These are phyloP conservation scores for Stygiomarasmius scandens DNA, from an alignment of 1,284 basidiomycete species.

Conservation along the genomic window DNA sequence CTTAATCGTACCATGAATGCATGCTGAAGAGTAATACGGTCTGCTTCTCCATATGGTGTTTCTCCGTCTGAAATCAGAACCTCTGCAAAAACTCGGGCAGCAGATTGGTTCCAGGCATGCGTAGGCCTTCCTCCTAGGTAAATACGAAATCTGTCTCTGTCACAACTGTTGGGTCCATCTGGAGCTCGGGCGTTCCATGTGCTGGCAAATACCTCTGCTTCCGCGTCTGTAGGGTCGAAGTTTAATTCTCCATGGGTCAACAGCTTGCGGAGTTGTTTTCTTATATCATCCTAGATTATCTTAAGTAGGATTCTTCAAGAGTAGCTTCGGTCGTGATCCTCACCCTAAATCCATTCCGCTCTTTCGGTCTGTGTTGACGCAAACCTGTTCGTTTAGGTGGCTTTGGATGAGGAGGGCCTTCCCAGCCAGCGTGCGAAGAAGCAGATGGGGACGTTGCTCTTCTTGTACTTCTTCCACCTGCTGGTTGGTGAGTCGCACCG, in stretches of 20 bases:
- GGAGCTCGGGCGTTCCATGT: neutral
- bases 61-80: slow-evolving; percentile 5
- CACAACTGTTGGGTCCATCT: neutral
- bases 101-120: slow-evolving; percentile 19
- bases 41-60: neutral
- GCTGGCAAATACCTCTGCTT: neutral
- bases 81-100: slow-evolving; percentile 13
- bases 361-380: neutral
- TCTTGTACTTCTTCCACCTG: no score
- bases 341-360: neutral
- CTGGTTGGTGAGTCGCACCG: no score
- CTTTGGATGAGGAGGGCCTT: no score
- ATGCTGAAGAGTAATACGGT: neutral
- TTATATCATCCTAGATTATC: neutral
- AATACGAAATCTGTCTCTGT: slow-evolving; percentile 11
- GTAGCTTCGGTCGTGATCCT: no score
- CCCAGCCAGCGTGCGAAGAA: no score
- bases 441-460: no score
- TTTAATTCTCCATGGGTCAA: neutral
- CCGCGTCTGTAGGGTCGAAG: neutral
- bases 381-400: neutral
- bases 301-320: neutral
- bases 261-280: neutral
- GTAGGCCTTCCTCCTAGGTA: slow-evolving; percentile 11
- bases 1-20: neutral